phyloP scores from a whole-genome alignment of 192 early-diverging fungal species.

The Pilaira anomala region DNA sequence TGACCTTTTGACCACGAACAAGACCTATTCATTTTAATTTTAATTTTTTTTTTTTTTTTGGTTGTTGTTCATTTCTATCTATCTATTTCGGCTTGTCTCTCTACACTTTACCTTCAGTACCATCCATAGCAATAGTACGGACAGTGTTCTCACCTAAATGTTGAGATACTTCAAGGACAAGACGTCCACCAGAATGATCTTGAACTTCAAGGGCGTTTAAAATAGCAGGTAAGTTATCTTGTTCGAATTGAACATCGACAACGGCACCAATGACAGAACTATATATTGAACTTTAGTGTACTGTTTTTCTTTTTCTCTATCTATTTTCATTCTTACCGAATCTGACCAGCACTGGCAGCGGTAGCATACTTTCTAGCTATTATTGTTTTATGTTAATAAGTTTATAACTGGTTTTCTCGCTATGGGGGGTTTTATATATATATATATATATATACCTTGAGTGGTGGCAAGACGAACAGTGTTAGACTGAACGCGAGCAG shows the following conservation, averaged over 20 bases:
- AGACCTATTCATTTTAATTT: slow-evolving; percentile 57
- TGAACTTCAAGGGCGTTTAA: slow-evolving; percentile 96
- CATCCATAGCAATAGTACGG: slow-evolving; percentile 99
- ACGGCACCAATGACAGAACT: slow-evolving; percentile 97
- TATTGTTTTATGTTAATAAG: not conserved
- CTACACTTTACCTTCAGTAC: slow-evolving; percentile 80
- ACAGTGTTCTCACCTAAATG: slow-evolving; percentile 99
- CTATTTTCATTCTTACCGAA: slow-evolving; percentile 36
- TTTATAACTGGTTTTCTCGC: not conserved
- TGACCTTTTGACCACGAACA: slow-evolving; percentile 91
- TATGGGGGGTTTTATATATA: slow-evolving; percentile 14
- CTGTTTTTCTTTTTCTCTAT: too few species aligned
- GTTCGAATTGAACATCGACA: slow-evolving; percentile 96
- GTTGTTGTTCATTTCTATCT: not conserved
- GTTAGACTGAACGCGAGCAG: slow-evolving; percentile 32
- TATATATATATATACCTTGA: slow-evolving; percentile 24
- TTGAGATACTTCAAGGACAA: slow-evolving; percentile 95
- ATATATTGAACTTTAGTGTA: slow-evolving; percentile 36
- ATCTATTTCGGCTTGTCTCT: not conserved
- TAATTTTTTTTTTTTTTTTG: too few species aligned
- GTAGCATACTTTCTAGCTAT: slow-evolving; percentile 17
- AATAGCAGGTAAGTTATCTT: slow-evolving; percentile 88
- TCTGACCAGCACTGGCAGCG: slow-evolving; percentile 25
- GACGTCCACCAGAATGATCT: slow-evolving; percentile 71
- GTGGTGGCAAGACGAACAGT: slow-evolving; percentile 21